A percentile compares a stretch with the other conserved stretches of the same genome.
Evolutionary conservation across 306 rosid species (phyloP).

Genomic region (Datisca glomerata): DNA sequence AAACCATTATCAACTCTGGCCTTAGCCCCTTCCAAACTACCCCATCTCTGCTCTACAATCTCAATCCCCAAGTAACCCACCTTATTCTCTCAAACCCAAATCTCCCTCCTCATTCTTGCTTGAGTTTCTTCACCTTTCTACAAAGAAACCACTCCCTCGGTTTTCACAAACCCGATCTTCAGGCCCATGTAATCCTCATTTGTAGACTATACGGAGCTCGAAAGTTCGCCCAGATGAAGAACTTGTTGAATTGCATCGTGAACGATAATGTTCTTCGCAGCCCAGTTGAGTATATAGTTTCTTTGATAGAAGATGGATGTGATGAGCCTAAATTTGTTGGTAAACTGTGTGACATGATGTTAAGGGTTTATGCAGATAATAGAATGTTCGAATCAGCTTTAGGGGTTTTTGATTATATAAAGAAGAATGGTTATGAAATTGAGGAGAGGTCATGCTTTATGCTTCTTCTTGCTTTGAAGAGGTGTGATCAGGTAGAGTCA

Average conservation of each 20-base stretch:
- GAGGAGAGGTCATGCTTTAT: conserved; percentile 78
- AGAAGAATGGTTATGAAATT: conserved; percentile 29
- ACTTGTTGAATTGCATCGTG: conserved; percentile 29
- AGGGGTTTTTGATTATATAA: conserved; percentile 36
- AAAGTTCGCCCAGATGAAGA: conserved; percentile 36
- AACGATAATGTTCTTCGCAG: conserved; percentile 7
- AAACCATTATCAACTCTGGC: conserved; percentile 19
- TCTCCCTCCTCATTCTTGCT: conserved; percentile 22
- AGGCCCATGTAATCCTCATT: conserved; percentile 36
- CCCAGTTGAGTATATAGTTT: conserved; percentile 16
- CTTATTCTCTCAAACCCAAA: conserved; percentile 48
- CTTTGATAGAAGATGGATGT: conserved; percentile 23
- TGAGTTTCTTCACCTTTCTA: conserved; percentile 49
- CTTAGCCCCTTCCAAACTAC: conserved; percentile 17
- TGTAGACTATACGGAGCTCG: conserved; percentile 32
- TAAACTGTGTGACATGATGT: conserved; percentile 59
- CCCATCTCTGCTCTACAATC: conserved; percentile 28
- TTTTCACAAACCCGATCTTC: conserved; percentile 41
- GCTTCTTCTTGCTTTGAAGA: conserved; percentile 56
- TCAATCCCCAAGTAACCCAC: conserved; percentile 34
- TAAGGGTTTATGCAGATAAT: conserved; percentile 51
- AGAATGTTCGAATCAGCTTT: conserved; percentile 49
- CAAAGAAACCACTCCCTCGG: conserved; percentile 11
- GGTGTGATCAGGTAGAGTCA: conserved; percentile 22
- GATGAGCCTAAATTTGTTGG: conserved; percentile 20